These are phyloP conservation scores for Alnus rubra DNA, from an alignment of 306 rosid species.

Conservation along the genomic window DNA sequence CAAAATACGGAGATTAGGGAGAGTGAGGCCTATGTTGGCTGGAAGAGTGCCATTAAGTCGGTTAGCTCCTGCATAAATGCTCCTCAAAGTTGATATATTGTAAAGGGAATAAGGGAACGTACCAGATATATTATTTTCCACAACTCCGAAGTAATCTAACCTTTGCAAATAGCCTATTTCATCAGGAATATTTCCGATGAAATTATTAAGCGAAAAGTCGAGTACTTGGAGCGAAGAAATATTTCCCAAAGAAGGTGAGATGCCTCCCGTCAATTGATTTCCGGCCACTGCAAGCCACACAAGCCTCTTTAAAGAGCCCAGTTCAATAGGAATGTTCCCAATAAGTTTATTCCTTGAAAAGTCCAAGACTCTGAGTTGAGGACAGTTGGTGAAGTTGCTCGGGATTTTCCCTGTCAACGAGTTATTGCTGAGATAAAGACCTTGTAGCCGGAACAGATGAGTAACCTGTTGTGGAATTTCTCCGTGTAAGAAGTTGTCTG, in stretches of 20 bases:
- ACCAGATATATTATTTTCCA: slow-evolving; percentile 20
- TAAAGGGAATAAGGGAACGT: slow-evolving; percentile 31
- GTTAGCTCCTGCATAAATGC: not conserved
- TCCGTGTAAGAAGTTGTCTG: slow-evolving; percentile 24
- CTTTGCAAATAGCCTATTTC: slow-evolving; percentile 25
- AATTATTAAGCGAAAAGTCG: not conserved
- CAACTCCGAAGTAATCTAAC: not conserved
- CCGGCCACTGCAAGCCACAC: not conserved
- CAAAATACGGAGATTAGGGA: slow-evolving; percentile 24
- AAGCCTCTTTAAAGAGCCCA: slow-evolving; percentile 29
- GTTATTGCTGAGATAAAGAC: slow-evolving; percentile 10
- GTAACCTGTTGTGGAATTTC: slow-evolving; percentile 34
- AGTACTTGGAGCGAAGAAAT: slow-evolving; percentile 21
- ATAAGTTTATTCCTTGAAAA: not conserved
- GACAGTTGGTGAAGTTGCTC: slow-evolving; percentile 25
- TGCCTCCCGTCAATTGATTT: slow-evolving; percentile 30
- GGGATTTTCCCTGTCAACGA: slow-evolving; percentile 40
- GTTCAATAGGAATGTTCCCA: slow-evolving; percentile 19
- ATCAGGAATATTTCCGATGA: slow-evolving; percentile 34
- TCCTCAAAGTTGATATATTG: slow-evolving; percentile 36
- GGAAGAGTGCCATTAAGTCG: slow-evolving; percentile 39
- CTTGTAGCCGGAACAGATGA: not conserved
- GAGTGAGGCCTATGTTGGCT: slow-evolving; percentile 27
- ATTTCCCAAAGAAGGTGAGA: slow-evolving; percentile 40
- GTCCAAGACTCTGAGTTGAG: not conserved